Conservation (phyloP, 148 eudicot species). For the Tetragonia tetragonoides region DNA sequence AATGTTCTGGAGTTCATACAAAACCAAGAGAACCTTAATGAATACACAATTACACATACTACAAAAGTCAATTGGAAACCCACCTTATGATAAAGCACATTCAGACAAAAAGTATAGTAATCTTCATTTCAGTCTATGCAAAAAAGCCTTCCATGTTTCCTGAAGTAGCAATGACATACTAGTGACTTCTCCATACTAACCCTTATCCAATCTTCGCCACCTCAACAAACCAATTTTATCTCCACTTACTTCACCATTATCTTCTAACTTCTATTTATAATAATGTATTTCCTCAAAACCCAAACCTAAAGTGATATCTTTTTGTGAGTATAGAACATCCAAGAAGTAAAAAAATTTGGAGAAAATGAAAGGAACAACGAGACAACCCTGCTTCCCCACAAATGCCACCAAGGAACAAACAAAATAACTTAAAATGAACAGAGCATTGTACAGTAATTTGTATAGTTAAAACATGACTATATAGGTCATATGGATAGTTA, state of each 20-base stretch:
- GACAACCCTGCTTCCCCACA: not conserved
- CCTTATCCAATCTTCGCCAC: not conserved
- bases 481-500: too few species aligned
- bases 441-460: not conserved
- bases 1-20: constrained; percentile 57
- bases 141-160: not conserved
- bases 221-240: not conserved
- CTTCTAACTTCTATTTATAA: not conserved
- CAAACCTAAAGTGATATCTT: not conserved
- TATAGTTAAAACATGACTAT: not conserved
- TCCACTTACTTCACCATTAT: not conserved
- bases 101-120: not conserved
- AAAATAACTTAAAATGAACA: not conserved
- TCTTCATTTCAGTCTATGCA: not conserved
- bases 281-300: not conserved
- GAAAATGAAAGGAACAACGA: too few species aligned
- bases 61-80: not conserved
- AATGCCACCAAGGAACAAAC: not conserved
- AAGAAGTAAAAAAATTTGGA: too few species aligned
- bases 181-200: not conserved
- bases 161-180: not conserved
- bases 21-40: constrained; percentile 10
- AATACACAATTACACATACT: not conserved
- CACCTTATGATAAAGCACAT: not conserved
- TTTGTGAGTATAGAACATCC: too few species aligned